These are phyloP conservation scores for Cercospora citrullina DNA, from an alignment of 2,329 filamentous ascomycete species.

Conservation along the genomic window DNA sequence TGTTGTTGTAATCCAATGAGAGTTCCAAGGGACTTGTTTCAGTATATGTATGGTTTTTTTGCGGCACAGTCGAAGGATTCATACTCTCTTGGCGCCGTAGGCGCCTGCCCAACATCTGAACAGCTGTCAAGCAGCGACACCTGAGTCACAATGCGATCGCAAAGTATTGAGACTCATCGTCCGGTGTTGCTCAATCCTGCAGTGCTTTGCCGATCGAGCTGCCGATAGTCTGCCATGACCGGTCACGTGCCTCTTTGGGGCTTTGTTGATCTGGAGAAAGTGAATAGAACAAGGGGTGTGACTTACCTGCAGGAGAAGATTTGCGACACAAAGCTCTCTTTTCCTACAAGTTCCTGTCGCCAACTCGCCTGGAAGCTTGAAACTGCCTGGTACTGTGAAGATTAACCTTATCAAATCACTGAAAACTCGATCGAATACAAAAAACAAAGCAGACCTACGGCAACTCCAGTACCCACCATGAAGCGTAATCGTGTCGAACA, in stretches of 20 bases:
- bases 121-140: not conserved
- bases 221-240: not conserved
- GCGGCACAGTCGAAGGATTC: constrained; percentile 3
- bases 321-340: not conserved
- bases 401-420: not conserved
- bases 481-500: not conserved
- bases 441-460: not conserved
- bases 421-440: not conserved
- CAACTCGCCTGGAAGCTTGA: not conserved
- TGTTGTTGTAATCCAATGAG: not conserved
- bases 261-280: not conserved
- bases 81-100: not conserved
- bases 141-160: not conserved
- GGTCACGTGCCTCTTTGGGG: not conserved
- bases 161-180: not conserved
- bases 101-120: not conserved
- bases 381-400: not conserved
- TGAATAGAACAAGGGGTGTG: not conserved
- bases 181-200: not conserved
- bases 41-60: not conserved
- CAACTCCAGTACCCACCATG: not conserved
- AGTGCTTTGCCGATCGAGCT: not conserved
- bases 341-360: not conserved
- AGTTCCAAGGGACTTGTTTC: not conserved
- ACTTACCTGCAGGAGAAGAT: not conserved